Percentiles rank a stretch among this genome's conserved stretches.
These are phyloP conservation scores for Wickerhamomyces silvicola DNA, from an alignment of 805 yeast species.

Conservation along the genomic window DNA sequence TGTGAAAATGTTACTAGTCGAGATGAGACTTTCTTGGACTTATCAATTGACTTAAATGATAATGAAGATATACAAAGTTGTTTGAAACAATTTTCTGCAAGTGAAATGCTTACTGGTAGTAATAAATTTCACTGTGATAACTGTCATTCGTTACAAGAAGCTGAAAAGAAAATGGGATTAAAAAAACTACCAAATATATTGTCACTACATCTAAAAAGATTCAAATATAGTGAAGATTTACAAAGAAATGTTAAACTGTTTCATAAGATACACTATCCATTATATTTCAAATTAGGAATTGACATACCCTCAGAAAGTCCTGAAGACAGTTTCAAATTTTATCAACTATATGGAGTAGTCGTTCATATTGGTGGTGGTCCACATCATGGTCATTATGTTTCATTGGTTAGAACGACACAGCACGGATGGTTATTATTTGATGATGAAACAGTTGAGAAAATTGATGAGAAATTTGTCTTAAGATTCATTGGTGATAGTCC, in stretches of 20 bases:
- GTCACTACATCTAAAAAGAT: slow-evolving; percentile 83
- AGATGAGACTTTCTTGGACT: slow-evolving; percentile 81
- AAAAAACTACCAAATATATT: slow-evolving; percentile 71
- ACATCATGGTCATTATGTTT: slow-evolving; percentile 93
- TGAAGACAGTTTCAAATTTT: slow-evolving; percentile 44
- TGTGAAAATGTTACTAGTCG: slow-evolving; percentile 80
- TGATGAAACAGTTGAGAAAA: slow-evolving; percentile 89
- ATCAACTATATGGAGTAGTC: slow-evolving; percentile 80
- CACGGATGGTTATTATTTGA: slow-evolving; percentile 91
- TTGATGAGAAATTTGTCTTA: slow-evolving; percentile 75
- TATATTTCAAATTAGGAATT: slow-evolving; percentile 44
- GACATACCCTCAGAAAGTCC: slow-evolving; percentile 52
- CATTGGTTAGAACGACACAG: slow-evolving; percentile 69
- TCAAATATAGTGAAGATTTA: slow-evolving; percentile 80
- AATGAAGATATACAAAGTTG: slow-evolving; percentile 73
- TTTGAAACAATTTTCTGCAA: slow-evolving; percentile 72
- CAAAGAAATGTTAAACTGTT: slow-evolving; percentile 81
- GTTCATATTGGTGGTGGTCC: slow-evolving; percentile 98
- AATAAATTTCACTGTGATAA: slow-evolving; percentile 91
- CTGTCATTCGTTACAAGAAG: slow-evolving; percentile 89
- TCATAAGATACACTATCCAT: slow-evolving; percentile 78
- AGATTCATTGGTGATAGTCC: slow-evolving; percentile 85
- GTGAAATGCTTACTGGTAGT: slow-evolving; percentile 77
- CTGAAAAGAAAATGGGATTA: slow-evolving; percentile 81
- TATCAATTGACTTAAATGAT: slow-evolving; percentile 76